A percentile compares a stretch with the other conserved stretches of the same genome.
These are phyloP conservation scores for Eimeria tenella DNA, from an alignment of 169 alveolate genomes.

Conservation along the genomic window DNA sequence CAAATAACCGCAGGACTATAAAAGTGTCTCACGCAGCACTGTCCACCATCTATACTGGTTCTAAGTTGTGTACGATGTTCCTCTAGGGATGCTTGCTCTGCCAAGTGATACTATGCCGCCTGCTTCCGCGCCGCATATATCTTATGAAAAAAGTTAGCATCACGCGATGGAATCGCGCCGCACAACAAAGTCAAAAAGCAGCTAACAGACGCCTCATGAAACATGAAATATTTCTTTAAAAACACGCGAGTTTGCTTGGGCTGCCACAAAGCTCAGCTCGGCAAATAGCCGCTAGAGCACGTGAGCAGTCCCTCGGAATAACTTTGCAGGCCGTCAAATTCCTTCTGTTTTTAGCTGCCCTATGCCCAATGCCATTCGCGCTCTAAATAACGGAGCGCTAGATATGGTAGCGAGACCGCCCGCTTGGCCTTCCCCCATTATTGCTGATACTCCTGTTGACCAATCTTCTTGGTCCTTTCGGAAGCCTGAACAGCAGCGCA, in stretches of 20 bases:
- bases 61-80: too few species aligned
- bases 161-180: too few species aligned
- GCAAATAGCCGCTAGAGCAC: slow-evolving; percentile 14
- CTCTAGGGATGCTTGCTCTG: too few species aligned
- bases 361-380: slow-evolving; percentile 8
- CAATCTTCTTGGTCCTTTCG: neutral
- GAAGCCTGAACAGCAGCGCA: slow-evolving; percentile 1
- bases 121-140: too few species aligned
- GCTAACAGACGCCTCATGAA: too few species aligned
- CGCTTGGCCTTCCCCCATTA: neutral
- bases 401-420: neutral
- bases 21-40: too few species aligned
- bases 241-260: slow-evolving; percentile 11
- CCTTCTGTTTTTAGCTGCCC: slow-evolving; percentile 15
- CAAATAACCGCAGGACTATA: slow-evolving; percentile 15
- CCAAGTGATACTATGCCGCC: too few species aligned
- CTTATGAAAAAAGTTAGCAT: too few species aligned
- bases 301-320: neutral
- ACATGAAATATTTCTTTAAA: neutral
- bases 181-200: too few species aligned
- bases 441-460: neutral
- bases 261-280: neutral
- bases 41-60: too few species aligned
- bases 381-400: neutral
- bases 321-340: neutral